Evolutionary conservation across 2,329 filamentous ascomycete genomes (phyloP), one percentile per base, ranked within the genome.

Genomic region (Nemania serpens): DNA sequence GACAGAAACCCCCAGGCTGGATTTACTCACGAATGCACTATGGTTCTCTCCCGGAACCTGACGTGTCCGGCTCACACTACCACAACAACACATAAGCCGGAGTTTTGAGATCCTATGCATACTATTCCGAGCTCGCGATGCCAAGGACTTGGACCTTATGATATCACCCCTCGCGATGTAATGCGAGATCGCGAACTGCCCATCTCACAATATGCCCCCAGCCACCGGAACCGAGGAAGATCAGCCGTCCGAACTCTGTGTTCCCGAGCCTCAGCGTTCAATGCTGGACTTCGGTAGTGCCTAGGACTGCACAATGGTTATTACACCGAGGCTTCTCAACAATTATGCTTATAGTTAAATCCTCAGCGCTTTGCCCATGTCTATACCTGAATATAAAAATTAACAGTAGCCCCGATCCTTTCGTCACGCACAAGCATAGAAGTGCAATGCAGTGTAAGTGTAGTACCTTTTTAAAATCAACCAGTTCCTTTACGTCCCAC

Each of bases 181-280:
- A 42, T 52, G 13, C 15, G 11, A 10, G 39, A 39, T 51, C 29
- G 17, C 33, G 36, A 20, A 25, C 36, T n/a, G 41, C 29, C 20
- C 36, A 47, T 60, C 53, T 53, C 39, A 15, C 50, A 50, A 15
- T 9, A 36, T 20, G 25, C 25, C 25, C 29, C 12, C 43, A 37
- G 29, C n/a, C 37, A 29, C 50, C 13, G 39, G 54, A 34, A 10
- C 41, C 45, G 20, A 50, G 36, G 13, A 41, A 12, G 50, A 54
- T 61, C 50, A 54, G 25, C 48, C 59, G 55, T 58, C 55, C 51
- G 50, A 61, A 61, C 58, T 60, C 39, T 13, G 36, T 47, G 37
- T 50, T 12, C 25, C 43, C 49, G 17, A 13, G 42, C 20, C n/a
- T 20, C 18, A 29, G 39, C 5, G 15, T 42, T 41, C 34, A 46